Evolutionary conservation across 1,139 yeast genomes (phyloP).

Genomic region (Geotrichum candidum): DNA sequence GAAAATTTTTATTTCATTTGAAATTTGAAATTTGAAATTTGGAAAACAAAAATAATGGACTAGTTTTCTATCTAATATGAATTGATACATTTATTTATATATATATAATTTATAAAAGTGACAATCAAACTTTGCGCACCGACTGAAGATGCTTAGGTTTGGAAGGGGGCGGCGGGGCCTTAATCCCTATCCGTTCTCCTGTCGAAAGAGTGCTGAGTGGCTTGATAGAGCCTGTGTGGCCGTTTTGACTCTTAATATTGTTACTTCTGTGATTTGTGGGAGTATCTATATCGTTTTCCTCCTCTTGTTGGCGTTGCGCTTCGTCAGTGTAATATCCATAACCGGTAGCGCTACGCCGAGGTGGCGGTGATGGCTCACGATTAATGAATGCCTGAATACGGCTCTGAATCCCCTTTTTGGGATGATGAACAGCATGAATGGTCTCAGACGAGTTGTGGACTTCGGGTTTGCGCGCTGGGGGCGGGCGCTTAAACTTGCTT

Average conservation of each 20-base stretch:
- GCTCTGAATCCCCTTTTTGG: slow-evolving; percentile 43
- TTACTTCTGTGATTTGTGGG: neutral
- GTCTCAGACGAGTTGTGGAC: neutral
- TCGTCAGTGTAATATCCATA: slow-evolving; percentile 65
- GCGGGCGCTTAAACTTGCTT: slow-evolving; percentile 19
- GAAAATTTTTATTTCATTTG: too few species aligned
- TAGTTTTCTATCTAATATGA: neutral
- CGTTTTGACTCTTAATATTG: neutral
- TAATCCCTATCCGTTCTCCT: neutral
- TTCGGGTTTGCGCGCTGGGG: neutral
- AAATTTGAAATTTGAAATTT: neutral
- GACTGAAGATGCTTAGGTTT: slow-evolving; percentile 53
- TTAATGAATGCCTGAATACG: slow-evolving; percentile 57
- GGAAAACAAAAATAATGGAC: neutral
- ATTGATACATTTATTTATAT: neutral
- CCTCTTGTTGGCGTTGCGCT: neutral
- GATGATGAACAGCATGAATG: neutral
- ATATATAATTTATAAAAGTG: neutral
- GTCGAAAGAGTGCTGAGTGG: neutral
- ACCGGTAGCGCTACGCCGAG: slow-evolving; percentile 58
- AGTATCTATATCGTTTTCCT: neutral
- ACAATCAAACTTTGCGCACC: slow-evolving; percentile 1
- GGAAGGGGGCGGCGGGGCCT: slow-evolving; percentile 45
- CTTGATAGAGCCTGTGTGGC: neutral
- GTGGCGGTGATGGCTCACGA: slow-evolving; percentile 43